Evolutionary conservation across 176 grass and related monocot genomes (phyloP).

Genomic region (Guadua angustifolia): DNA sequence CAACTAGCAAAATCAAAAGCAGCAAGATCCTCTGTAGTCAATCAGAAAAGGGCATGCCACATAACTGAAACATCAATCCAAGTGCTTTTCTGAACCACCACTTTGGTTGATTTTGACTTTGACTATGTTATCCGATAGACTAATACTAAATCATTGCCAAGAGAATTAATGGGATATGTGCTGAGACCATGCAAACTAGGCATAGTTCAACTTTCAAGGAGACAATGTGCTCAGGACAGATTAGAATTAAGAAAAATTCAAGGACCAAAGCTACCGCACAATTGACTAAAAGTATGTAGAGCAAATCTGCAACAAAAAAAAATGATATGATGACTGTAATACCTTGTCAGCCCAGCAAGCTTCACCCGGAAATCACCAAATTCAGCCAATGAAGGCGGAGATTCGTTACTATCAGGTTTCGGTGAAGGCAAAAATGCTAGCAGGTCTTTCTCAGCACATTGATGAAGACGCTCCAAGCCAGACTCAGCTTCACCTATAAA

Average conservation of each 20-base stretch:
- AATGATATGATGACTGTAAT: constrained; percentile 18
- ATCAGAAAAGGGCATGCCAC: not conserved
- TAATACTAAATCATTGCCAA: constrained; percentile 22
- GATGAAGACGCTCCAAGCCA: constrained; percentile 93
- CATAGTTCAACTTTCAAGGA: not conserved
- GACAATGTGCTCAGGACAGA: not conserved
- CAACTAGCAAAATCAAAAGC: constrained; percentile 16
- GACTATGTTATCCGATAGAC: not conserved
- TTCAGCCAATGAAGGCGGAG: constrained; percentile 38
- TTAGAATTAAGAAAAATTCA: not conserved
- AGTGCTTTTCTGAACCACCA: not conserved
- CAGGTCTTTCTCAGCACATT: constrained; percentile 95
- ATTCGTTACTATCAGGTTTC: constrained; percentile 37
- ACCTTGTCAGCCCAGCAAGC: constrained; percentile 86
- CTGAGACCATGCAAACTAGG: not conserved
- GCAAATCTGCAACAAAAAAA: not conserved
- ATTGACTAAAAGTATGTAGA: not conserved
- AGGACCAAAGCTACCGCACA: too few species aligned
- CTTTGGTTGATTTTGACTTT: not conserved
- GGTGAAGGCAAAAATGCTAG: constrained; percentile 45
- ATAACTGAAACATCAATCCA: constrained; percentile 8
- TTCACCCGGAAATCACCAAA: constrained; percentile 73
- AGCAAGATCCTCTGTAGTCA: not conserved
- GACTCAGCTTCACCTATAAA: constrained; percentile 84
- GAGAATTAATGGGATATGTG: not conserved